Conservation (phyloP, 208 protist genomes). For the Wallacemonas collosoma region DNA sequence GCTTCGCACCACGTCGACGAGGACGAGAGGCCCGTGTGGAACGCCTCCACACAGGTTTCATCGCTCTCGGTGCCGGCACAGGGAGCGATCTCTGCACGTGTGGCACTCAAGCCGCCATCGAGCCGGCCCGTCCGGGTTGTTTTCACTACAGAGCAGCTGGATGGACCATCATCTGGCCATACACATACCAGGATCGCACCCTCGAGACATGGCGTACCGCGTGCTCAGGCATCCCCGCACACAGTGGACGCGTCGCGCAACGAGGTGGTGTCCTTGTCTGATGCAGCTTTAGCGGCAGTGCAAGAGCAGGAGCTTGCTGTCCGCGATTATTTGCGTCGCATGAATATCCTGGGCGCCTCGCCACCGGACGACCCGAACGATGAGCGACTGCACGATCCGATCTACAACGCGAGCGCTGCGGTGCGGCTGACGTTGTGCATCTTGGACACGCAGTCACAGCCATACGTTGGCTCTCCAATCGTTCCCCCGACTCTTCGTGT, state of each 20-base stretch:
- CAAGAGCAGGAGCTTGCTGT: constrained; percentile 35
- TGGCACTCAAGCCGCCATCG: neutral
- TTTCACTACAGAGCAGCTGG: neutral
- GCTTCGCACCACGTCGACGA: neutral
- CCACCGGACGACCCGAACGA: constrained; percentile 5
- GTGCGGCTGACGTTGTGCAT: constrained; percentile 47
- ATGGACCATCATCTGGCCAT: neutral
- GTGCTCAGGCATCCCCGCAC: too few species aligned
- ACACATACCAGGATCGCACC: too few species aligned
- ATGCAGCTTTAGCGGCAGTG: constrained; percentile 22
- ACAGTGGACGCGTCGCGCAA: too few species aligned
- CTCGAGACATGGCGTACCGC: too few species aligned
- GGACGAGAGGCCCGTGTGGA: constrained; percentile 13
- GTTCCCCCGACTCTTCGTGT: constrained; percentile 29
- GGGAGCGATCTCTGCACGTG: neutral
- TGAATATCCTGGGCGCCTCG: constrained; percentile 50
- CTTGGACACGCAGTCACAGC: neutral
- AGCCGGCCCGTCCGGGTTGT: neutral
- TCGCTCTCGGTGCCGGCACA: neutral
- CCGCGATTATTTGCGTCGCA: constrained; percentile 70
- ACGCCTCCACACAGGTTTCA: constrained; percentile 10
- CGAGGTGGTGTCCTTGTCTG: constrained; percentile 8
- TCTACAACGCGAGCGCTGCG: constrained; percentile 72
- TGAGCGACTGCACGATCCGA: constrained; percentile 45
- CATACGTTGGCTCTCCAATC: too few species aligned